Percentiles rank a stretch among this genome's conserved stretches.
Evolutionary conservation across 1,139 yeast species (phyloP).

Genomic region (Saccharomyces hybrid): DNA sequence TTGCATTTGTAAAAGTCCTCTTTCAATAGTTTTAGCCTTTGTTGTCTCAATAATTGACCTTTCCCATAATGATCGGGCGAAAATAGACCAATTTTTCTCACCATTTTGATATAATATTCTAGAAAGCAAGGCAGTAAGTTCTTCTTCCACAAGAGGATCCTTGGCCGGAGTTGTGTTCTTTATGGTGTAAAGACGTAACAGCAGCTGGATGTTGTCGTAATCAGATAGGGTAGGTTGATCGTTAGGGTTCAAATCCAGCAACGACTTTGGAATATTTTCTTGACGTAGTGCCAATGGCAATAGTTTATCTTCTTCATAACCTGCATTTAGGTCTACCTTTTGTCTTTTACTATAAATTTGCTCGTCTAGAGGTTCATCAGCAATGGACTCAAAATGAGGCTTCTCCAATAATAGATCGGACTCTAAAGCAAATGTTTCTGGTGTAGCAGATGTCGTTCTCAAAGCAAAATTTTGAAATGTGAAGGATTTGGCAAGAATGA

Average conservation of each 20-base stretch:
- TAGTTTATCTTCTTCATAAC: conserved; percentile 33
- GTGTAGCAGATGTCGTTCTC: conserved; percentile 29
- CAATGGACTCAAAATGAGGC: conserved; percentile 57
- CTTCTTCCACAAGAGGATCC: conserved; percentile 70
- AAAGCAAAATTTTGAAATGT: conserved; percentile 19
- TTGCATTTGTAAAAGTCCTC: conserved; percentile 91
- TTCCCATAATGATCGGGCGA: conserved; percentile 82
- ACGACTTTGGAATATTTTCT: conserved; percentile 53
- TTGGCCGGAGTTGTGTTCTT: conserved; percentile 67
- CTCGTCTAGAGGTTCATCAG: conserved; percentile 39
- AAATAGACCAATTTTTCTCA: conserved; percentile 54
- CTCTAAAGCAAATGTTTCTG: conserved; percentile 54
- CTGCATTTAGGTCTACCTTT: conserved; percentile 30
- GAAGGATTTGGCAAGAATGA: conserved; percentile 60
- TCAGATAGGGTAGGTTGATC: conserved; percentile 66
- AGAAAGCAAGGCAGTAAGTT: conserved; percentile 62
- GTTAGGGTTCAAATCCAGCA: conserved; percentile 65
- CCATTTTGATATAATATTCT: conserved; percentile 51
- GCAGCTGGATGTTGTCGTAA: conserved; percentile 63
- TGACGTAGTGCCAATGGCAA: conserved; percentile 55
- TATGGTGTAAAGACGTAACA: conserved; percentile 58
- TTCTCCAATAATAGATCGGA: conserved; percentile 76
- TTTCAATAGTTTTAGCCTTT: conserved; percentile 79
- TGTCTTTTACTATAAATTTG: conserved; percentile 33
- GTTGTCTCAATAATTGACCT: conserved; percentile 76